A percentile compares a stretch with the other conserved stretches of the same genome.
Evolutionary conservation across 179 eudicot species (phyloP).

Genomic region (Spinacia oleracea): DNA sequence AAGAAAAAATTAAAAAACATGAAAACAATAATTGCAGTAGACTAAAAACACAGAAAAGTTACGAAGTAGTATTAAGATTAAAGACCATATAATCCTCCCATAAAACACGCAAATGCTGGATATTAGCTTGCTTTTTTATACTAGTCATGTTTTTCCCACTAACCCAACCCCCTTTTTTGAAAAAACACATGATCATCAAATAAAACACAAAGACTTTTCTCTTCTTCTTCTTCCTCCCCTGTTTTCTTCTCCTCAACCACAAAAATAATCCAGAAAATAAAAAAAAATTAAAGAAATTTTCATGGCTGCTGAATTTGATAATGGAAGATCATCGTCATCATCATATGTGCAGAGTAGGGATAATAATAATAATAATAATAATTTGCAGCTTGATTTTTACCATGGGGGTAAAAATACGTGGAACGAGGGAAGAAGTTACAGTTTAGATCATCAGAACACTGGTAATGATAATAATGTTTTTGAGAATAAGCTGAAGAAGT

Average conservation of each 20-base stretch:
- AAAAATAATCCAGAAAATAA: constrained; percentile 8
- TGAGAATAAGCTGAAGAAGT: constrained; percentile 24
- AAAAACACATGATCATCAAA: neutral
- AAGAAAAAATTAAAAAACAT: neutral
- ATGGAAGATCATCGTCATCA: constrained; percentile 22
- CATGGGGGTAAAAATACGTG: constrained; percentile 4
- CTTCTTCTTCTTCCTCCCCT: constrained; percentile 2
- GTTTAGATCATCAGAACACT: constrained; percentile 5
- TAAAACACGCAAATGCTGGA: constrained; percentile 22
- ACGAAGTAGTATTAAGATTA: no score
- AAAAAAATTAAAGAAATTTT: no score
- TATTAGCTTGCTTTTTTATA: constrained; percentile 15
- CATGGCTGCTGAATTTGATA: constrained; percentile 22
- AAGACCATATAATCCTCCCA: constrained; percentile 8
- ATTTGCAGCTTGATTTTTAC: constrained; percentile 29
- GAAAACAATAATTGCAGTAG: constrained; percentile 7
- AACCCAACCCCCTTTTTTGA: neutral
- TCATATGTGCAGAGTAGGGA: constrained; percentile 1
- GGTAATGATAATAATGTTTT: neutral
- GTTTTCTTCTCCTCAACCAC: neutral
- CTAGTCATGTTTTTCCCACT: neutral
- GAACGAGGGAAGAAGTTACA: constrained; percentile 25
- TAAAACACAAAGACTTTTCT: neutral
- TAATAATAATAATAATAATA: neutral
- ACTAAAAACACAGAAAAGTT: neutral